A percentile compares a stretch with the other conserved stretches of the same genome.
phyloP scores from a whole-genome alignment of 768 basidiomycete genomes.

The Inosperma sp. region DNA sequence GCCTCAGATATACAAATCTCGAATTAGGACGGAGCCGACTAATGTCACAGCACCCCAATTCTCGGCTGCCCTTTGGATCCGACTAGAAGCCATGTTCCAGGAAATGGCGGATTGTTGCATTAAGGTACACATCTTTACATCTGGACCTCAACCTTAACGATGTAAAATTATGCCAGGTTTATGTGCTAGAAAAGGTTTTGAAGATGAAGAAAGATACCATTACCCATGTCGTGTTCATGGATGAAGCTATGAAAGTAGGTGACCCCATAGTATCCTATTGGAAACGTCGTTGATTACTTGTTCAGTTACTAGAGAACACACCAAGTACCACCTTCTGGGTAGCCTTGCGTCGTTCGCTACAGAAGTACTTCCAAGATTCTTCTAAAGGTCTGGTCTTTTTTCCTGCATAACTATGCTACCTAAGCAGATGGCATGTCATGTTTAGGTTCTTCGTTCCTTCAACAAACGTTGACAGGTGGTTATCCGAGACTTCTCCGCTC shows the following conservation, averaged over 20 bases:
- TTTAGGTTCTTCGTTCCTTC: conserved; percentile 84
- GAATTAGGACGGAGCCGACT: conserved; percentile 87
- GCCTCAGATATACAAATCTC: conserved; percentile 72
- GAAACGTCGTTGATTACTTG: conserved; percentile 1
- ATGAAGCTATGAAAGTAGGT: conserved; percentile 86
- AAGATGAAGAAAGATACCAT: conserved; percentile 80
- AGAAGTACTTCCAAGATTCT: conserved; percentile 76
- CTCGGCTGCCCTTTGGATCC: conserved; percentile 72
- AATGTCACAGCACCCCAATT: conserved; percentile 84
- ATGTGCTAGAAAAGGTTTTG: conserved; percentile 91
- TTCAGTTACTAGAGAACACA: conserved; percentile 79
- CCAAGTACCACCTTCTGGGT: conserved; percentile 93
- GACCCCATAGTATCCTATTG: not conserved
- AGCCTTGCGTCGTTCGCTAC: conserved; percentile 71
- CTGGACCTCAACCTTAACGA: not conserved
- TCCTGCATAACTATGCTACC: not conserved
- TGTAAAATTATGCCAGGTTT: conserved; percentile 49
- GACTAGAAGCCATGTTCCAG: conserved; percentile 78
- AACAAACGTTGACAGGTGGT: conserved; percentile 80
- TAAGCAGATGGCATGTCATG: not conserved
- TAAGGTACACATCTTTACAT: conserved; percentile 48
- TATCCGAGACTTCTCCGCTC: conserved; percentile 86
- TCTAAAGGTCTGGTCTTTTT: conserved; percentile 54
- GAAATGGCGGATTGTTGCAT: conserved; percentile 90
- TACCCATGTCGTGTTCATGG: conserved; percentile 76